Conservation (phyloP, 371 early-diverging fungal genomes). For the Mucor indicus region DNA sequence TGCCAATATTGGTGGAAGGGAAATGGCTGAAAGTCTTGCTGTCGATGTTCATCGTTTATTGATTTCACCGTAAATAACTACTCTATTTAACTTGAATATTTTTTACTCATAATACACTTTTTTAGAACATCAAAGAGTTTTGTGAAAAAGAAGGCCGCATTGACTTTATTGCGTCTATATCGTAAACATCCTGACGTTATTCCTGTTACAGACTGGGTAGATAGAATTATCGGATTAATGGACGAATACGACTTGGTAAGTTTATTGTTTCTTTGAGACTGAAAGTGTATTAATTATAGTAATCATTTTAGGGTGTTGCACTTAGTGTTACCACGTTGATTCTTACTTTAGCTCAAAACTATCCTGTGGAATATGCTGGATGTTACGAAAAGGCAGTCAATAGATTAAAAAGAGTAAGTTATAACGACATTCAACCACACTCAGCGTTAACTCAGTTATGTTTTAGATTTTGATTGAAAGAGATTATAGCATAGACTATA, state of each 20-base stretch:
- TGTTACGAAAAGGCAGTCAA: slow-evolving; percentile 77
- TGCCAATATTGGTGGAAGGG: slow-evolving; percentile 90
- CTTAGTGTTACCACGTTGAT: slow-evolving; percentile 82
- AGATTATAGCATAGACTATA: slow-evolving; percentile 82
- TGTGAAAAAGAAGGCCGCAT: slow-evolving; percentile 95
- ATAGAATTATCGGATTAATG: slow-evolving; percentile 73
- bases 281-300: background rate
- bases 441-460: background rate
- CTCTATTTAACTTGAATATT: background rate
- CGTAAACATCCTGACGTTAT: slow-evolving; percentile 90
- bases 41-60: slow-evolving; percentile 83
- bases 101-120: background rate
- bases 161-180: slow-evolving; percentile 86
- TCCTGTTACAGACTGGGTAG: slow-evolving; percentile 88
- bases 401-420: slow-evolving; percentile 72
- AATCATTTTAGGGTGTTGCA: slow-evolving; percentile 72
- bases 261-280: background rate
- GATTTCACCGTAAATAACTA: slow-evolving; percentile 69
- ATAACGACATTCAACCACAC: background rate
- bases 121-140: slow-evolving; percentile 72
- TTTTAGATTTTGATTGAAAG: slow-evolving; percentile 79
- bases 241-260: slow-evolving; percentile 85
- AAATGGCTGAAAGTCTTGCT: slow-evolving; percentile 87
- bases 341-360: slow-evolving; percentile 84
- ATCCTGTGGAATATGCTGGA: slow-evolving; percentile 75